Percentiles rank a stretch among this genome's conserved stretches.
phyloP scores from a whole-genome alignment of 2,329 filamentous ascomycete species.

The Trichoderma asperellum region DNA sequence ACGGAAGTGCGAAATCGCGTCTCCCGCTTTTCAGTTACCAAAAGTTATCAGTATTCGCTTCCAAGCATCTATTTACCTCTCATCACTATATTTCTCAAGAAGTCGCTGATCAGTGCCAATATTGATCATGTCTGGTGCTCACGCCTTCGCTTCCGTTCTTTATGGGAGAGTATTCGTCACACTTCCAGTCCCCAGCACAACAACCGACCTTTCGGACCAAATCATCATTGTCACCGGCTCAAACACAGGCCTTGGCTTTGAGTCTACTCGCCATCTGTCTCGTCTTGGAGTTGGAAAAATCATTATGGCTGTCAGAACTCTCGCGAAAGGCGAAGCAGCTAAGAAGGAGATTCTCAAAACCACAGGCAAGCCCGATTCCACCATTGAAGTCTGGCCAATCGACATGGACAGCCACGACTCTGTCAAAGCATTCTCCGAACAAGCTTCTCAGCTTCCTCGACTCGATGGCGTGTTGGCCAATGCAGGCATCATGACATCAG shows the following conservation, averaged over 20 bases:
- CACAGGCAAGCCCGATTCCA: slow-evolving; percentile 25
- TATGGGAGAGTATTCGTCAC: slow-evolving; percentile 4
- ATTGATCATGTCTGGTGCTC: neutral
- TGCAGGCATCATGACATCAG: slow-evolving; percentile 10
- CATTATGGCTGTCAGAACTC: slow-evolving; percentile 45
- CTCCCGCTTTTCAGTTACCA: neutral
- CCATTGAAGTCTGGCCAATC: slow-evolving; percentile 30
- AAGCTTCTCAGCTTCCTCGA: slow-evolving; percentile 16
- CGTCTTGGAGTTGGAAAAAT: slow-evolving; percentile 43
- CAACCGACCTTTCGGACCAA: neutral
- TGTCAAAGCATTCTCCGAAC: slow-evolving; percentile 23
- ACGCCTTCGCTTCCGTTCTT: neutral
- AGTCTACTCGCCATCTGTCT: slow-evolving; percentile 46
- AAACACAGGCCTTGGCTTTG: slow-evolving; percentile 44
- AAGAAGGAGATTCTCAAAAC: slow-evolving; percentile 38
- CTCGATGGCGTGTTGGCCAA: slow-evolving; percentile 28
- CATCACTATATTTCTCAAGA: neutral
- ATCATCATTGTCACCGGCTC: slow-evolving; percentile 46
- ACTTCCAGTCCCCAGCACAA: neutral
- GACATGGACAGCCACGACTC: slow-evolving; percentile 28
- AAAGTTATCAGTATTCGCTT: neutral
- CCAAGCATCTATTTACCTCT: neutral
- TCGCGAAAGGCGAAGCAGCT: slow-evolving; percentile 46
- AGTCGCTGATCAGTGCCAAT: accelerated
- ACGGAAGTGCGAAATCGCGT: neutral